Evolutionary conservation across 164 flowering plant species (phyloP), one percentile per base, ranked within the genome.

Genomic region (Aristolochia contorta): DNA sequence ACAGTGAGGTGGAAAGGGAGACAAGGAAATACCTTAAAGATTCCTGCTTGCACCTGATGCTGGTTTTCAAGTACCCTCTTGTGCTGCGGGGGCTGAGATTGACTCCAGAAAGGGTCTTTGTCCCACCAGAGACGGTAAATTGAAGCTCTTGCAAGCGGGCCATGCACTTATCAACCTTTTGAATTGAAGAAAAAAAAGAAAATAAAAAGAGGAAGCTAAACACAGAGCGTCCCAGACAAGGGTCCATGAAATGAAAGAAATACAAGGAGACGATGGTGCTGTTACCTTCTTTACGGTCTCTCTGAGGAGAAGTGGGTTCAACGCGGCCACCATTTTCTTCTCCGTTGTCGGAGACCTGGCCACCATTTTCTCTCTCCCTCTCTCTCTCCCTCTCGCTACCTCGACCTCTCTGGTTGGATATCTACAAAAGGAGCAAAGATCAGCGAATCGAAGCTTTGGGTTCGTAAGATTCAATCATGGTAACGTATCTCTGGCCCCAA

Each of bases 21-120:
- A 27, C n/a, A 13, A 45, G 30, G 43, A 16, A 18, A 2, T 68
- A 88, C 98, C 91, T 85, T 12, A 78, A 24, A 56, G 88, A 73
- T 59, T 89, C 98, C 71, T 92, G 98, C 74, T 87, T 89, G 85
- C 96, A 89, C 67, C 95, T 81, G 69, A 87, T 78, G 60, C 89
- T 91, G 24, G 95, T 80, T 59, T 52, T 80, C 56, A 85, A 54
- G 60, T 85, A 85, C 43, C 82, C 84, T 75, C 85, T 82, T 18
- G 85, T 85, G 65, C 92, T 87, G 18, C 91, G 74, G 50, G 93
- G 91, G 64, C 96, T 89, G 30, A 85, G 80, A 62, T 65, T 83
- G 45, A 80, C 83, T 3, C 87, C 95, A 14, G 82, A 58, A 0
- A 82, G 71, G 64, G 73, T 81, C 67, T 86, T 91, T 0, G 33